Evolutionary conservation across 2,329 filamentous ascomycete species (phyloP).

Genomic region (Neodidymelliopsis sp.): DNA sequence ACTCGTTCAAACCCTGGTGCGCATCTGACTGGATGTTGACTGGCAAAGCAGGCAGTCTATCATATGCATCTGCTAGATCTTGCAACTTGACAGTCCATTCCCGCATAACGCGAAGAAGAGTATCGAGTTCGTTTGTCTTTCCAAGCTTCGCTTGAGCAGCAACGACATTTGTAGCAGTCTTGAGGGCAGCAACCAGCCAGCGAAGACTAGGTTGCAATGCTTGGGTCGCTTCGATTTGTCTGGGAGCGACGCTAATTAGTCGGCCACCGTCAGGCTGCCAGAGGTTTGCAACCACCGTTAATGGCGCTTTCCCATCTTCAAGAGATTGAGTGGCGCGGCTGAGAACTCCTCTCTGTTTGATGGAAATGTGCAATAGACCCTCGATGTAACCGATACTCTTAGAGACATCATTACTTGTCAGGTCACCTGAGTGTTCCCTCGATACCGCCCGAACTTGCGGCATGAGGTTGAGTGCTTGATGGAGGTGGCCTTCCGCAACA

Average conservation of each 20-base stretch:
- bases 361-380: conserved; percentile 73
- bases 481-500: conserved; percentile 73
- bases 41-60: conserved; percentile 37
- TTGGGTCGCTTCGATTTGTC: conserved; percentile 17
- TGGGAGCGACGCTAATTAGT: conserved; percentile 26
- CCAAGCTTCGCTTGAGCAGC: conserved; percentile 73
- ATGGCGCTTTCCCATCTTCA: conserved; percentile 48
- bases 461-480: conserved; percentile 78
- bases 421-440: conserved; percentile 81
- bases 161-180: conserved; percentile 68
- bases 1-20: conserved; percentile 24
- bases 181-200: conserved; percentile 76
- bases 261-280: conserved; percentile 24
- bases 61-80: conserved; percentile 24
- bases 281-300: conserved; percentile 45
- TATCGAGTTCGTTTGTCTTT: conserved; percentile 43
- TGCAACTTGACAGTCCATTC: conserved; percentile 32
- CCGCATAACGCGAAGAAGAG: conserved; percentile 33
- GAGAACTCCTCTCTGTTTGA: conserved; percentile 65
- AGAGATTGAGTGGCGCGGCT: conserved; percentile 42
- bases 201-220: conserved; percentile 33
- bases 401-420: conserved; percentile 80
- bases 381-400: conserved; percentile 88
- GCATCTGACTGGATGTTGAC: conserved; percentile 33
- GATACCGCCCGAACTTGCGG: conserved; percentile 71